Percentiles rank a stretch among this genome's conserved stretches.
These are phyloP conservation scores for Fragaria iinumae DNA, from an alignment of 306 rosid species.

Conservation along the genomic window DNA sequence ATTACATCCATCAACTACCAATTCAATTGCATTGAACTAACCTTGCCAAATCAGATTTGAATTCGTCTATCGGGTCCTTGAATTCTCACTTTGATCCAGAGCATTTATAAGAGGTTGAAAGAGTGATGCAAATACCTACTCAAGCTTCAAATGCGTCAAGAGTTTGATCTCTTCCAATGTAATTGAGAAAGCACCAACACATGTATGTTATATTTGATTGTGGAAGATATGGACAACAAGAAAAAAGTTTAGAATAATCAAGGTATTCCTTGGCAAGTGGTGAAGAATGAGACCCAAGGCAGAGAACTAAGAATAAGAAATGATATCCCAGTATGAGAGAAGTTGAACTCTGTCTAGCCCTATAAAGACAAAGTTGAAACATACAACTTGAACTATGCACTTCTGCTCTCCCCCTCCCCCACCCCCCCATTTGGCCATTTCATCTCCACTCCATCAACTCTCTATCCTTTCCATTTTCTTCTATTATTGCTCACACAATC, in stretches of 20 bases:
- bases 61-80: background rate
- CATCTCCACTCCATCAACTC: slow-evolving; percentile 20
- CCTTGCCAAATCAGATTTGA: slow-evolving; percentile 10
- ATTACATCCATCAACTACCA: slow-evolving; percentile 21
- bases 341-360: slow-evolving; percentile 26
- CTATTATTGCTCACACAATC: background rate
- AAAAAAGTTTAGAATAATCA: background rate
- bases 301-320: slow-evolving; percentile 18
- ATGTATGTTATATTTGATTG: background rate
- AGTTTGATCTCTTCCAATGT: background rate
- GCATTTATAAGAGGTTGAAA: background rate
- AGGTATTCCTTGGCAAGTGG: slow-evolving; percentile 11
- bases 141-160: background rate
- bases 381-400: slow-evolving; percentile 4
- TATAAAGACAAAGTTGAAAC: slow-evolving; percentile 17
- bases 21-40: slow-evolving; percentile 22
- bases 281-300: slow-evolving; percentile 9
- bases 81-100: background rate
- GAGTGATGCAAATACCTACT: background rate
- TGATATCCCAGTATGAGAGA: slow-evolving; percentile 15
- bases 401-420: slow-evolving; percentile 5
- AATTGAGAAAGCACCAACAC: background rate
- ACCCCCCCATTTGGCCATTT: background rate
- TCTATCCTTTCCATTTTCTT: background rate
- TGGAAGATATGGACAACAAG: slow-evolving; percentile 7